Conservation (phyloP, 345 rosid genomes). For the Gossypium arboreum region DNA sequence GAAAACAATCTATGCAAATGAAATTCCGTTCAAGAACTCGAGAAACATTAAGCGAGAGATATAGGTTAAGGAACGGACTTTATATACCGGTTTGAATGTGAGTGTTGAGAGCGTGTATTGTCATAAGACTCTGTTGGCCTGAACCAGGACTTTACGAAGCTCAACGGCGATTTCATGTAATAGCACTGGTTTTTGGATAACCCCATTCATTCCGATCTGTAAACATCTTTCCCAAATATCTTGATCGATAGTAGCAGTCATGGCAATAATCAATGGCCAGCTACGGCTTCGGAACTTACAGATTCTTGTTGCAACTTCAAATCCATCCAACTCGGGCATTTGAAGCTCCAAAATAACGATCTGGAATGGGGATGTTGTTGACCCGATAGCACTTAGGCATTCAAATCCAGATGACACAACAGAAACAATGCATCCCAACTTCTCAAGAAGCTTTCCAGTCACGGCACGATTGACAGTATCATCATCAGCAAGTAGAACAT, state of each 20-base stretch:
- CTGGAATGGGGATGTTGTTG: conserved; percentile 50
- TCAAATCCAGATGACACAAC: conserved; percentile 69
- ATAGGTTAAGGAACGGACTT: conserved; percentile 20
- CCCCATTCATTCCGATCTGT: conserved; percentile 74
- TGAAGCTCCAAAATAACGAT: conserved; percentile 77
- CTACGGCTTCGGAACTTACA: conserved; percentile 52
- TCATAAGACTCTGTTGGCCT: conserved; percentile 41
- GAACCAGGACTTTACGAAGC: conserved; percentile 61
- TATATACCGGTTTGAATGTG: conserved; percentile 32
- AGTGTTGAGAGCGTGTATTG: conserved; percentile 20
- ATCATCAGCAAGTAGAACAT: conserved; percentile 66
- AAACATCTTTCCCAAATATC: conserved; percentile 59
- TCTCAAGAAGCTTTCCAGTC: conserved; percentile 71
- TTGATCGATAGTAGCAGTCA: conserved; percentile 53
- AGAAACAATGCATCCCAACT: conserved; percentile 75
- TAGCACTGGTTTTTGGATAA: conserved; percentile 67
- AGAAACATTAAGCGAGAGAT: not conserved
- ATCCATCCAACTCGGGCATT: conserved; percentile 73
- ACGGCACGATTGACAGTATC: conserved; percentile 75
- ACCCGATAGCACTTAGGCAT: conserved; percentile 54
- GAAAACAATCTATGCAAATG: conserved; percentile 14
- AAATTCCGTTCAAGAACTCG: not conserved
- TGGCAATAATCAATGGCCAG: conserved; percentile 69
- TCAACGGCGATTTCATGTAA: conserved; percentile 64
- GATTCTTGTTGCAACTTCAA: conserved; percentile 72